A percentile compares a stretch with the other conserved stretches of the same genome.
phyloP scores from a whole-genome alignment of 768 basidiomycete species.

The Russula olivacea region DNA sequence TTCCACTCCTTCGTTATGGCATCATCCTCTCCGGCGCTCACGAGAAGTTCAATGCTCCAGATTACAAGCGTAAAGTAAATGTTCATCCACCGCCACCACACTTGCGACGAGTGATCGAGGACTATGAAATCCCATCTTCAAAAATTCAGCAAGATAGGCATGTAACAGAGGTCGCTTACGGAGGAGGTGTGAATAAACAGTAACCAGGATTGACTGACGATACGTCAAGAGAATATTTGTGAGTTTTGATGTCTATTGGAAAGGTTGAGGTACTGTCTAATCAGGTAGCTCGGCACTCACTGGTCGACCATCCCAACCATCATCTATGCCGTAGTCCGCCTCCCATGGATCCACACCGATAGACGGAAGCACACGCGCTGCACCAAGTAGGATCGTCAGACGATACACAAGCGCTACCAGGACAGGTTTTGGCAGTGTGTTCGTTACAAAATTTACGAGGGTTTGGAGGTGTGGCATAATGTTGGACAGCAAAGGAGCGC shows the following conservation, averaged over 20 bases:
- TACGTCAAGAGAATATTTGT: conserved; percentile 75
- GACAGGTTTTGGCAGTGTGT: conserved; percentile 81
- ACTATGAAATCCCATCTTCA: conserved; percentile 39
- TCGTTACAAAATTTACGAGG: conserved; percentile 71
- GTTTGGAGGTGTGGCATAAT: conserved; percentile 78
- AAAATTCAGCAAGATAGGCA: background rate
- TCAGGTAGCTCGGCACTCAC: conserved; percentile 37
- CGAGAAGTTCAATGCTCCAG: conserved; percentile 77
- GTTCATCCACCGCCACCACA: conserved; percentile 92
- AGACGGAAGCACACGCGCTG: conserved; percentile 76
- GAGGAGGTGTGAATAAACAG: conserved; percentile 81
- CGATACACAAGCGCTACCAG: conserved; percentile 75
- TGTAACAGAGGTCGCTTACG: conserved; percentile 44
- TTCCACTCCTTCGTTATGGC: conserved; percentile 65
- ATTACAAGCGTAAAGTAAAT: conserved; percentile 80
- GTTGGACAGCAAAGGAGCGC: conserved; percentile 70
- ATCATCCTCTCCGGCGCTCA: conserved; percentile 64
- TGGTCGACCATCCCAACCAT: conserved; percentile 68
- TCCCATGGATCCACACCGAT: conserved; percentile 82
- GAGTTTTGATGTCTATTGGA: conserved; percentile 61
- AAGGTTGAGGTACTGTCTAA: conserved; percentile 16
- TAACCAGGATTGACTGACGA: conserved; percentile 76
- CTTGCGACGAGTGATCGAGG: conserved; percentile 82
- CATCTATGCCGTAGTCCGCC: conserved; percentile 53
- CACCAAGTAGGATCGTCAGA: conserved; percentile 72